Percentiles rank a stretch among this genome's conserved stretches.
These are phyloP conservation scores for Leccinum insolens DNA, from an alignment of 1,284 basidiomycete species.

Conservation along the genomic window DNA sequence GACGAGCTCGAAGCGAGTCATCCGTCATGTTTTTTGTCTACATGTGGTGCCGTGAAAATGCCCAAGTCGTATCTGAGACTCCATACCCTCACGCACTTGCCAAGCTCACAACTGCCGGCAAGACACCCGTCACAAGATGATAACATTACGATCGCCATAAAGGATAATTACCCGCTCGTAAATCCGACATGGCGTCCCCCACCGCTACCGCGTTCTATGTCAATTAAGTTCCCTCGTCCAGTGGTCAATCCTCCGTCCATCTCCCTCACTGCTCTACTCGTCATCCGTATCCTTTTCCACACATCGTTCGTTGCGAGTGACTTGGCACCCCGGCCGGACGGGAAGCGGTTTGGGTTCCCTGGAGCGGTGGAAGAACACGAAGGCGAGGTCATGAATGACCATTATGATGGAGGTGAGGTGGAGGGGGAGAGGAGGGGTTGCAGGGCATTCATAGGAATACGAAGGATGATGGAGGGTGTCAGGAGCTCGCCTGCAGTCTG, in stretches of 20 bases:
- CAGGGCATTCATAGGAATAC: constrained; percentile 66
- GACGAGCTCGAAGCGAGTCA: constrained; percentile 45
- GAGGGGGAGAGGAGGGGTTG: constrained; percentile 55
- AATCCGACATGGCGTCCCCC: constrained; percentile 64
- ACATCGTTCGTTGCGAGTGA: constrained; percentile 71
- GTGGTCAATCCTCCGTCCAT: constrained; percentile 67
- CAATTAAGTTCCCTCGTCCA: constrained; percentile 58
- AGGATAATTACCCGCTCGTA: constrained; percentile 55
- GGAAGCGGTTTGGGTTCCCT: constrained; percentile 82
- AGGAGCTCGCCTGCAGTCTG: constrained; percentile 32
- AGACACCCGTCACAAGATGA: constrained; percentile 70
- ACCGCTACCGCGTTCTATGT: constrained; percentile 63
- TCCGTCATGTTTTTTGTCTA: constrained; percentile 64
- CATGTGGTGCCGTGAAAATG: constrained; percentile 52
- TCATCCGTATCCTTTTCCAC: constrained; percentile 75
- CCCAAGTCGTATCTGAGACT: constrained; percentile 57
- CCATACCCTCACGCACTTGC: constrained; percentile 76
- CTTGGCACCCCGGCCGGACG: constrained; percentile 71
- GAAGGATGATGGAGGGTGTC: constrained; percentile 64
- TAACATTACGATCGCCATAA: constrained; percentile 61
- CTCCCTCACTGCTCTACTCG: constrained; percentile 73
- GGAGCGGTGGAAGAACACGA: constrained; percentile 69
- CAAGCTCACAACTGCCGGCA: constrained; percentile 51
- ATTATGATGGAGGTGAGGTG: constrained; percentile 48
- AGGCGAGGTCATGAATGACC: constrained; percentile 42